Conservation (phyloP, 208 protist species). For the Naegleria lovaniensis region DNA sequence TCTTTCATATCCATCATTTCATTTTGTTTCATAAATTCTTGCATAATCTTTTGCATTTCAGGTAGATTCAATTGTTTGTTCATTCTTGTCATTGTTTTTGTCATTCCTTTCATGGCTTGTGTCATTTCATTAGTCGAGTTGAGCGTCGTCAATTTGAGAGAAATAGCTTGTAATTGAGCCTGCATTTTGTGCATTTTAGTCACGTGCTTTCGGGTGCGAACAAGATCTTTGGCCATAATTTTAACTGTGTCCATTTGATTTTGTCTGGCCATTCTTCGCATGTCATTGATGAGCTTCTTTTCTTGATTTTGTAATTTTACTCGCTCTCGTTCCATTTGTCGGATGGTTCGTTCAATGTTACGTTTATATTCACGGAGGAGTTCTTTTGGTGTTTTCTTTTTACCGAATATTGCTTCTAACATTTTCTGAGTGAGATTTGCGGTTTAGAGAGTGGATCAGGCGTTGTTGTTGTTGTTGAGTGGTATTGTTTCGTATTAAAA, state of each 20-base stretch:
- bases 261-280: slow-evolving; percentile 90
- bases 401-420: slow-evolving; percentile 28
- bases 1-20: slow-evolving; percentile 96
- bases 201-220: slow-evolving; percentile 85
- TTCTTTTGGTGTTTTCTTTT: slow-evolving; percentile 50
- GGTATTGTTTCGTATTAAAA: too few relatives aligned
- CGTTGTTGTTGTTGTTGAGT: background rate
- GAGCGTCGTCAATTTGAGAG: slow-evolving; percentile 59
- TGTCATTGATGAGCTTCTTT: slow-evolving; percentile 89
- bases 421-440: too few relatives aligned
- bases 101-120: slow-evolving; percentile 76
- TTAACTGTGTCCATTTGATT: slow-evolving; percentile 88
- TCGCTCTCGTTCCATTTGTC: slow-evolving; percentile 90
- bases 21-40: slow-evolving; percentile 94
- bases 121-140: slow-evolving; percentile 75
- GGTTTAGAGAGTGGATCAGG: background rate
- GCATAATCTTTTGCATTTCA: slow-evolving; percentile 92
- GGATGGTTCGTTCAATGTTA: slow-evolving; percentile 76
- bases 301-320: slow-evolving; percentile 85
- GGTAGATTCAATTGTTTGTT: slow-evolving; percentile 93
- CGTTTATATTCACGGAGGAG: slow-evolving; percentile 91
- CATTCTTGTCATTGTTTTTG: slow-evolving; percentile 81
- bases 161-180: slow-evolving; percentile 89
- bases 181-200: slow-evolving; percentile 95
- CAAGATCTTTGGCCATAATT: slow-evolving; percentile 96